Evolutionary conservation across 2,329 filamentous ascomycete genomes (phyloP).

Genomic region (Camptophora hylomeconis): DNA sequence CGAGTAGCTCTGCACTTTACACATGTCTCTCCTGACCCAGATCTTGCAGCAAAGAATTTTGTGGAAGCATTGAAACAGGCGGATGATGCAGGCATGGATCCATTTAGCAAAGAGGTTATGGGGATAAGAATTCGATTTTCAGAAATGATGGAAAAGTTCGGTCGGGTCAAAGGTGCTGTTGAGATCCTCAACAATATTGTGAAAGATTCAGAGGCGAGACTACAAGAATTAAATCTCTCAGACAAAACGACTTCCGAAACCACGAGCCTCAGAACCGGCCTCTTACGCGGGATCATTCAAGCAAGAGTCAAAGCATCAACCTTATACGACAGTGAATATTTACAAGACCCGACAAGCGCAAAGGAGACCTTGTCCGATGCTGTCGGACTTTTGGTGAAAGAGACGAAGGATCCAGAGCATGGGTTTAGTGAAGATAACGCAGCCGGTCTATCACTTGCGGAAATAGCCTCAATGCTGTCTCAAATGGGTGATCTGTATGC

Average conservation of each 20-base stretch:
- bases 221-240: conserved; percentile 29
- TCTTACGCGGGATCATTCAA: conserved; percentile 15
- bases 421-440: conserved; percentile 36
- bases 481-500: conserved; percentile 17
- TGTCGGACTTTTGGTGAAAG: conserved; percentile 65
- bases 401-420: conserved; percentile 56
- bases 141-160: conserved; percentile 64
- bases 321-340: conserved; percentile 63
- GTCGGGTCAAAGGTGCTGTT: conserved; percentile 56
- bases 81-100: conserved; percentile 63
- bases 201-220: conserved; percentile 47
- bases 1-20: conserved; percentile 79
- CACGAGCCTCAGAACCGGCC: conserved; percentile 6
- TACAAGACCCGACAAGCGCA: conserved; percentile 59
- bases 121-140: conserved; percentile 78
- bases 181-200: conserved; percentile 68
- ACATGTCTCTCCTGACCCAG: conserved; percentile 60
- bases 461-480: conserved; percentile 22
- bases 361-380: conserved; percentile 68
- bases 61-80: conserved; percentile 64
- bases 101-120: conserved; percentile 79
- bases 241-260: not conserved
- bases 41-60: conserved; percentile 72
- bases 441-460: conserved; percentile 26
- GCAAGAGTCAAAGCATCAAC: conserved; percentile 65